Conservation (phyloP, 768 basidiomycete species). For the Hericium coralloides region DNA sequence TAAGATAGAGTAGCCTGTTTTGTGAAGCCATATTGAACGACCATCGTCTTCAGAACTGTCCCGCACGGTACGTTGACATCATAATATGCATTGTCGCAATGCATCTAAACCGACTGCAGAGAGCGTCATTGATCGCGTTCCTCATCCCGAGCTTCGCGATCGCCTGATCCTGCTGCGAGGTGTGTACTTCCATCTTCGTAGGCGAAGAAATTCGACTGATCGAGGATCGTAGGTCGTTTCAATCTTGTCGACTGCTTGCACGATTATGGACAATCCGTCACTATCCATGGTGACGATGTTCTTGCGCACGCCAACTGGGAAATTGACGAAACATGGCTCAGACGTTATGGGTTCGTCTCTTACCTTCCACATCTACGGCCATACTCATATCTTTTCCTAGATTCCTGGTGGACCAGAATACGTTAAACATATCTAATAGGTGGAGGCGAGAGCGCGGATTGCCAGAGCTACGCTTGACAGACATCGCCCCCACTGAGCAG, state of each 20-base stretch:
- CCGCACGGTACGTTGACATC: constrained; percentile 53
- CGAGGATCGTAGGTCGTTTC: constrained; percentile 47
- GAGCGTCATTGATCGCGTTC: constrained; percentile 82
- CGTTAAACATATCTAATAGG: constrained; percentile 66
- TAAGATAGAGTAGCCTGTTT: constrained; percentile 20
- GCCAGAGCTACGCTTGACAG: constrained; percentile 50
- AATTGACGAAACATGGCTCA: constrained; percentile 73
- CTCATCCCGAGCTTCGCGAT: constrained; percentile 85
- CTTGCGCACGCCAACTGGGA: constrained; percentile 91
- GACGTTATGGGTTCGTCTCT: constrained; percentile 63
- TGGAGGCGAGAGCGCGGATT: constrained; percentile 86
- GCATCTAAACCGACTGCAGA: constrained; percentile 36
- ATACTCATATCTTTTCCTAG: constrained; percentile 29
- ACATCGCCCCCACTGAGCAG: constrained; percentile 29
- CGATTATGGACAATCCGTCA: constrained; percentile 59
- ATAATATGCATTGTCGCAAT: constrained; percentile 12
- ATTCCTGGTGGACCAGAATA: constrained; percentile 68
- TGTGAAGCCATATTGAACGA: not conserved
- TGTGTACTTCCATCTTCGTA: constrained; percentile 20
- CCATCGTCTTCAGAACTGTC: constrained; percentile 41
- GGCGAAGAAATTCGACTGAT: no score
- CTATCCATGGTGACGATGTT: constrained; percentile 85
- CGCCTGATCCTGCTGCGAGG: constrained; percentile 85
- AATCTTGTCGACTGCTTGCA: constrained; percentile 74
- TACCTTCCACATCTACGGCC: not conserved